A percentile compares a stretch with the other conserved stretches of the same genome.
These are phyloP conservation scores for Aspergillus avenaceus DNA, from an alignment of 495 filamentous ascomycete species.

Conservation along the genomic window DNA sequence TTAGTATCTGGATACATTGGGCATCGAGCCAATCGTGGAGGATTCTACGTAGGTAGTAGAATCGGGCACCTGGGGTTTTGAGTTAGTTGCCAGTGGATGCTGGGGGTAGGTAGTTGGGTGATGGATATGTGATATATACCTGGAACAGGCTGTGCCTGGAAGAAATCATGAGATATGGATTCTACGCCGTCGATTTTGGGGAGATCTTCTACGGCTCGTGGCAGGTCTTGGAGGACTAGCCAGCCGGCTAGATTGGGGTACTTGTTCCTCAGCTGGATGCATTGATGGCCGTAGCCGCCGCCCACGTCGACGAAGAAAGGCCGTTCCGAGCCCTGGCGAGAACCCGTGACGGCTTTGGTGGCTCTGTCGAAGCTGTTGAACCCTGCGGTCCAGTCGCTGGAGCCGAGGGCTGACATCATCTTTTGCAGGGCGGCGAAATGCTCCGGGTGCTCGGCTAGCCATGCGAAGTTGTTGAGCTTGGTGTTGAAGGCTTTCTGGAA, in stretches of 20 bases:
- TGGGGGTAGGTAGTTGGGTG: too few relatives aligned
- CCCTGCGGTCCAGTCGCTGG: constrained; percentile 27
- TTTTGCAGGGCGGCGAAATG: constrained; percentile 29
- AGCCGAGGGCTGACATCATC: constrained; percentile 31
- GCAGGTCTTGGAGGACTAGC: constrained; percentile 53
- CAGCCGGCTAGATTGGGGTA: constrained; percentile 36
- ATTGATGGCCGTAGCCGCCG: constrained; percentile 52
- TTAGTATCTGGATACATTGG: constrained; percentile 28
- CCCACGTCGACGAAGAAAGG: constrained; percentile 51
- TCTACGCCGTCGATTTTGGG: constrained; percentile 42
- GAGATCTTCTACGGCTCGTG: constrained; percentile 33
- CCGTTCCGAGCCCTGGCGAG: neutral
- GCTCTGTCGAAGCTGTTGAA: constrained; percentile 19
- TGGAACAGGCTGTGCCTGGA: constrained; percentile 43
- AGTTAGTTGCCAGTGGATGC: too few relatives aligned
- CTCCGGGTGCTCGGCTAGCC: constrained; percentile 34
- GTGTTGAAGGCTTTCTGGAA: constrained; percentile 43
- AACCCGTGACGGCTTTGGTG: neutral
- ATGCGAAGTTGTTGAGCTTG: constrained; percentile 33
- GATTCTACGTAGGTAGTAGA: constrained; percentile 40
- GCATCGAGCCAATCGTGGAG: constrained; percentile 38
- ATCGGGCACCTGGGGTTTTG: constrained; percentile 25
- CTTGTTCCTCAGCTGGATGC: constrained; percentile 36
- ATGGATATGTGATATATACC: constrained; percentile 9
- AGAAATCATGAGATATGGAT: constrained; percentile 46